A percentile compares a stretch with the other conserved stretches of the same genome.
These are phyloP conservation scores for Gynostemma pentaphyllum DNA, from an alignment of 306 rosid species.

Conservation along the genomic window DNA sequence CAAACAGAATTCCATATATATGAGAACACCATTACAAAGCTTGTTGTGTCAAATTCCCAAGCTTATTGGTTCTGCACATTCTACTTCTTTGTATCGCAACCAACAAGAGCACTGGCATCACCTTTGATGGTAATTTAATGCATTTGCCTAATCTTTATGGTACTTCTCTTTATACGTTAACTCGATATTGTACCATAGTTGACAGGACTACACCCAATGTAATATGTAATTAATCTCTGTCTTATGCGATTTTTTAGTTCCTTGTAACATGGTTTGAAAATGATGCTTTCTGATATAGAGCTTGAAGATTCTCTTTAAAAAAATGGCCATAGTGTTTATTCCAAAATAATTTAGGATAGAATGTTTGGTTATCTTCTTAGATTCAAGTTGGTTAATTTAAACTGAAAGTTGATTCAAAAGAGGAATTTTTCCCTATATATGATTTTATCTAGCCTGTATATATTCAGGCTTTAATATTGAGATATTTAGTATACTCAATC, in stretches of 20 bases:
- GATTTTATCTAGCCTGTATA: too few relatives aligned
- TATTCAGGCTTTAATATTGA: too few relatives aligned
- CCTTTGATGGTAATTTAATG: constrained; percentile 54
- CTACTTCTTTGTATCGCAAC: constrained; percentile 27
- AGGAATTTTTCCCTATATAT: too few relatives aligned
- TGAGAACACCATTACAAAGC: constrained; percentile 26
- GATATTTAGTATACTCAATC: too few relatives aligned
- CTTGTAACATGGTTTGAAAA: not conserved
- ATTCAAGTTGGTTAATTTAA: too few relatives aligned
- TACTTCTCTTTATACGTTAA: not conserved
- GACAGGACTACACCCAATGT: not conserved
- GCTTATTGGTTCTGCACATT: constrained; percentile 51
- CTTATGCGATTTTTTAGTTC: not conserved
- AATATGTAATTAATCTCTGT: not conserved
- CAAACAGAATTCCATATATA: constrained; percentile 36
- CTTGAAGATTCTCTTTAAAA: too few relatives aligned
- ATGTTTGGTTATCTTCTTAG: too few relatives aligned
- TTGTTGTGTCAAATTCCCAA: constrained; percentile 46
- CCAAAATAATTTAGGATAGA: too few relatives aligned
- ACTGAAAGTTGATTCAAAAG: too few relatives aligned
- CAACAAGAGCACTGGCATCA: constrained; percentile 39
- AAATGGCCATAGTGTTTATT: too few relatives aligned
- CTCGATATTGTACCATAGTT: not conserved
- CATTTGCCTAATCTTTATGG: constrained; percentile 9
- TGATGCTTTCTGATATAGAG: too few relatives aligned